Percentiles rank a stretch among this genome's conserved stretches.
Evolutionary conservation across 2,329 filamentous ascomycete genomes (phyloP).

Genomic region (Beauveria caledonica): DNA sequence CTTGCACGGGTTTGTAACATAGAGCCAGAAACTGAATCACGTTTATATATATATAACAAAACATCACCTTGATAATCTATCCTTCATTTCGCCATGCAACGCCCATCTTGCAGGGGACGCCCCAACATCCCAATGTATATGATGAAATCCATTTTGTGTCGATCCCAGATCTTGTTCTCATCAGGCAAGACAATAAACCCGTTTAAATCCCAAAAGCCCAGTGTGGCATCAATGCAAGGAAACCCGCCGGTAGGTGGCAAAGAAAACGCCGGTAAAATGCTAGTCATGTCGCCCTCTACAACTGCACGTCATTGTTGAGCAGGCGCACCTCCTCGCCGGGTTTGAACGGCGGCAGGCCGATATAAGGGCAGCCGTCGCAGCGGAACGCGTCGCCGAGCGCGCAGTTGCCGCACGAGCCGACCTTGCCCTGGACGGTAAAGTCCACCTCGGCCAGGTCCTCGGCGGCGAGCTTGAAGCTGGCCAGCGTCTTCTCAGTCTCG

Average conservation of each 20-base stretch:
- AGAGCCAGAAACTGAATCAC: background rate
- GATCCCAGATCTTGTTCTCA: conserved; percentile 9
- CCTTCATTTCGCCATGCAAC: conserved; percentile 8
- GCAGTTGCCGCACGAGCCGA: conserved; percentile 90
- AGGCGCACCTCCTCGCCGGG: conserved; percentile 89
- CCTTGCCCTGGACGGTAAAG: conserved; percentile 96
- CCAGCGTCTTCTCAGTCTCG: conserved; percentile 57
- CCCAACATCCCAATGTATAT: background rate
- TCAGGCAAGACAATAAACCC: background rate
- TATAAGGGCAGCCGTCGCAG: conserved; percentile 68
- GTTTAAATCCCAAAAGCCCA: background rate
- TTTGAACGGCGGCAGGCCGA: conserved; percentile 92
- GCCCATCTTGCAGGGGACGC: background rate
- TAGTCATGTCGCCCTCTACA: conserved; percentile 36
- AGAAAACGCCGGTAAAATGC: conserved; percentile 8
- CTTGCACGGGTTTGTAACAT: background rate
- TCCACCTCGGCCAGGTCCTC: conserved; percentile 82
- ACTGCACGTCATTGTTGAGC: conserved; percentile 76
- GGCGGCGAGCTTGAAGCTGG: conserved; percentile 59
- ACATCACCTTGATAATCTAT: background rate
- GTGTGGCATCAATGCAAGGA: background rate
- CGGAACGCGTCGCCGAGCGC: conserved; percentile 85
- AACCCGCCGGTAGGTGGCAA: background rate
- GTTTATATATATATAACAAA: background rate
- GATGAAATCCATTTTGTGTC: conserved; percentile 5